Base-by-base conservation (phyloP, 495 filamentous ascomycete genomes). In the Aspergillus kassunensis region DNA sequence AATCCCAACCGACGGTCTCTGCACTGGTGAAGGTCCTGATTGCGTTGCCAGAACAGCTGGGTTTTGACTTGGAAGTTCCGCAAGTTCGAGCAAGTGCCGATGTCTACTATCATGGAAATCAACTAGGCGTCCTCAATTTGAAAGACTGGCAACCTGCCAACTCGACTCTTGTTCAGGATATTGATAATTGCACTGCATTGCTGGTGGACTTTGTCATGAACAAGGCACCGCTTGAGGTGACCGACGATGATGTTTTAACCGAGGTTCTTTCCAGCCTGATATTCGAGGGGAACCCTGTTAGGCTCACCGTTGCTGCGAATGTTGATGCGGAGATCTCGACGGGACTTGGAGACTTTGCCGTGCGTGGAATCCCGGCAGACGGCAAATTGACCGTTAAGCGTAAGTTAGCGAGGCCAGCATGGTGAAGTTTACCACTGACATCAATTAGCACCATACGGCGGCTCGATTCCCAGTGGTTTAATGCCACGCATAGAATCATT, bases 311-410 rank as follows among this genome's bases (percentile, higher is more conserved):
- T 44, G 74, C 86, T 59, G 91, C 93, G n/a, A 75, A 80, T 40
- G 89, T 96, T 49, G 90, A 96, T 65, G 87, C 90, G 45, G 79
- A 86, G 56, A 80, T 96, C 15, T 74, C 82, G 29, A 95, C 89
- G 9, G 81, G 83, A 13, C 75, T 98, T 39, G 93, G 93, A 9
- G 70, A 83, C 51, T 81, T 97, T 61, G 74, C 83, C 18, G 69
- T 98, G 47, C 89, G 85, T 63, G 79, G 81, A 36, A 86, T 98
- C 54, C 92, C 92, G 11, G 89, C 88, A 5, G 77, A 91, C 69
- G 92, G 93, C 35, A 80, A 84, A 56, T 82, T 98, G 39, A 84
- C 83, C 60, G 81, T 98, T 63, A 93, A 96, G 78, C 87, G 90
- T 91, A 72, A 81, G 81, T 85, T 57, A 44, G 23, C 36, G 48